Percentiles rank a stretch among this genome's conserved stretches.
These are phyloP conservation scores for Phylloporus sp. DNA, from an alignment of 1,284 basidiomycete species.

Conservation along the genomic window DNA sequence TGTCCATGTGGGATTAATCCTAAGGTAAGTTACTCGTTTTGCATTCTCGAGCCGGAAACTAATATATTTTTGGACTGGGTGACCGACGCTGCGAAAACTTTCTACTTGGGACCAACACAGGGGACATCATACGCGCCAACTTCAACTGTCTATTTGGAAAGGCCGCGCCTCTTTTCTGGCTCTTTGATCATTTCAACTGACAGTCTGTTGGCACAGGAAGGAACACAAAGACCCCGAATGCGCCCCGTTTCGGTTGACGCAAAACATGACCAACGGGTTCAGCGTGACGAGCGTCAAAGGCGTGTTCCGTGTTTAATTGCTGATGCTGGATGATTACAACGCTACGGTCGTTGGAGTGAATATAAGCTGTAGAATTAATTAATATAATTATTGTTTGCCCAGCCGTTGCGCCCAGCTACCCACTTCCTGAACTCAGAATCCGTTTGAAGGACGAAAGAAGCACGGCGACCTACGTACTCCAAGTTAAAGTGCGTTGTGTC, in stretches of 20 bases:
- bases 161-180: slow-evolving; percentile 10
- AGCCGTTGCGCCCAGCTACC: too few relatives aligned
- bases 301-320: slow-evolving; percentile 89
- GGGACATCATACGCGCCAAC: slow-evolving; percentile 96
- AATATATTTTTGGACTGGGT: slow-evolving; percentile 69
- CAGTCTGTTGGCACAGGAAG: slow-evolving; percentile 62
- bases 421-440: too few relatives aligned
- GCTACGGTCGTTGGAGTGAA: too few relatives aligned
- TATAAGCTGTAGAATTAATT: too few relatives aligned
- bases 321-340: too few relatives aligned
- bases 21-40: slow-evolving; percentile 67
- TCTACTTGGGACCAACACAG: slow-evolving; percentile 87
- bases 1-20: slow-evolving; percentile 98
- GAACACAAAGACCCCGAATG: slow-evolving; percentile 89
- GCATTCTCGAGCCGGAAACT: not conserved
- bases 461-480: too few relatives aligned
- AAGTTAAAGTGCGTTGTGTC: too few relatives aligned
- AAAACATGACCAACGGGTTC: slow-evolving; percentile 92
- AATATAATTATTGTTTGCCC: too few relatives aligned
- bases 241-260: slow-evolving; percentile 95
- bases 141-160: slow-evolving; percentile 99
- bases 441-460: too few relatives aligned
- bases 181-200: not conserved
- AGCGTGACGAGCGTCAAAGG: slow-evolving; percentile 96
- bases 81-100: slow-evolving; percentile 99